phyloP scores from a whole-genome alignment of 2,329 filamentous ascomycete genomes.

The Aureobasidium sp. region DNA sequence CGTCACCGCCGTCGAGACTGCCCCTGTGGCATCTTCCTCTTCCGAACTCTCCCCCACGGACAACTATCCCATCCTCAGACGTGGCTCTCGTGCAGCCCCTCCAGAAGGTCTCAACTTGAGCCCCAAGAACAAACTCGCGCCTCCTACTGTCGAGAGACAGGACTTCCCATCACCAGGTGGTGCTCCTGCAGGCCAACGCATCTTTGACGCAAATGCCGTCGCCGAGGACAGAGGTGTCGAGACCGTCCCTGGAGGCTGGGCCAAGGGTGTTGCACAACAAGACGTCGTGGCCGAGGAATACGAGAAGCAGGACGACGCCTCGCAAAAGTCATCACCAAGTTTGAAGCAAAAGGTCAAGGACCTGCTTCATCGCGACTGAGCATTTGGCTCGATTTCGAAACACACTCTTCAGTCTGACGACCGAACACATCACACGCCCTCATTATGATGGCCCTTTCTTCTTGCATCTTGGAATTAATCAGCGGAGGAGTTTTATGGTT shows the following conservation, averaged over 20 bases:
- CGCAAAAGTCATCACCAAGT: not conserved
- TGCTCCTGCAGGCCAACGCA: constrained; percentile 12
- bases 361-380: constrained; percentile 6
- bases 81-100: not conserved
- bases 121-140: not conserved
- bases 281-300: constrained; percentile 2
- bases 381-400: not conserved
- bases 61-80: not conserved
- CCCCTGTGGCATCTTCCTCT: not conserved
- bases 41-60: not conserved
- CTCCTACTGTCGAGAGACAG: not conserved
- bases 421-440: not conserved
- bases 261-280: not conserved
- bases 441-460: not conserved
- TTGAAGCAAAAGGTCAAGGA: constrained; percentile 13
- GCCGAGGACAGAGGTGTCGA: constrained; percentile 12
- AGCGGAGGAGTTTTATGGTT: not conserved
- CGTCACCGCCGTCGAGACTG: not conserved
- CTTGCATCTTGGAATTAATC: not conserved
- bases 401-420: not conserved
- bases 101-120: not conserved
- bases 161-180: constrained; percentile 12
- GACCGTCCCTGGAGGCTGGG: constrained; percentile 7
- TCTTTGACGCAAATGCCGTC: constrained; percentile 13
- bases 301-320: constrained; percentile 3